Conservation (phyloP, 78 protist species). For the Dictyostelium capitatum region DNA sequence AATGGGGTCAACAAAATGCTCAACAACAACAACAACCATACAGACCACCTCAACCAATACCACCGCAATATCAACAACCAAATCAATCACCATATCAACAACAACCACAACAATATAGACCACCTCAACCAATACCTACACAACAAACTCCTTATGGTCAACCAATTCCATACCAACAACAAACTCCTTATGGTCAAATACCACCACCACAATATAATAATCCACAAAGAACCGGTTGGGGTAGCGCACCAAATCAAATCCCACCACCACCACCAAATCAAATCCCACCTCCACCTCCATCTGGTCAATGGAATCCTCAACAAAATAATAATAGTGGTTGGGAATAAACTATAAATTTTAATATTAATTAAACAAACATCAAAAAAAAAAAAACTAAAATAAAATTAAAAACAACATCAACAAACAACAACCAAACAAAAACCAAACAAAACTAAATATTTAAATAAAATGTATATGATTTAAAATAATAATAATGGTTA, state of each 20-base stretch:
- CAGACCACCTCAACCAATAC: neutral
- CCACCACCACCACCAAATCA: conserved; percentile 2
- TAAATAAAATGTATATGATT: too few species aligned
- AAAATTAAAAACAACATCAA: neutral
- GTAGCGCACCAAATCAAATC: neutral
- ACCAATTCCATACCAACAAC: conserved; percentile 32
- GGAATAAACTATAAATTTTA: neutral
- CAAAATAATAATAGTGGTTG: neutral
- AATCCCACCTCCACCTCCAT: neutral
- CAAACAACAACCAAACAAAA: too few species aligned
- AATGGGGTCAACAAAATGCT: neutral
- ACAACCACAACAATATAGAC: conserved; percentile 18
- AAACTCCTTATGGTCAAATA: conserved; percentile 3
- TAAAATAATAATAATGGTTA: too few species aligned
- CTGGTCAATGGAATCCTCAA: neutral
- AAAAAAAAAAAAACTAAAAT: neutral
- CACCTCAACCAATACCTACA: conserved; percentile 1
- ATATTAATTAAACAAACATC: neutral
- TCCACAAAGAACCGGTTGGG: neutral
- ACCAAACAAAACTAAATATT: too few species aligned
- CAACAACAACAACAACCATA: neutral
- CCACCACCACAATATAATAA: neutral
- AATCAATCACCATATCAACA: neutral
- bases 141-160: neutral
- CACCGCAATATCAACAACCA: neutral